Evolutionary conservation across 2,329 filamentous ascomycete genomes (phyloP).

Genomic region (Fusarium sp.): DNA sequence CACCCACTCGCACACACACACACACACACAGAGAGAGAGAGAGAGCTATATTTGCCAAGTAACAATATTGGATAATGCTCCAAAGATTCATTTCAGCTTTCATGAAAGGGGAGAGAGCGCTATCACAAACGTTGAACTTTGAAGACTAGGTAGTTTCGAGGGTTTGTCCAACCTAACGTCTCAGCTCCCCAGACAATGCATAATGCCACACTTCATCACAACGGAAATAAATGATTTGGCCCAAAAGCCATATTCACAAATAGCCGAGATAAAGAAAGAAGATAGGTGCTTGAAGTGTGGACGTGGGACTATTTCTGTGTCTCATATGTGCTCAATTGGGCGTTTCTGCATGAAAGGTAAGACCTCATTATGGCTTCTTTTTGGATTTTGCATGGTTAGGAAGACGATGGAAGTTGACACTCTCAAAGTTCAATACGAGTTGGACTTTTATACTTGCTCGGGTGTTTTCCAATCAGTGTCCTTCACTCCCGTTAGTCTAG

Average conservation of each 20-base stretch:
- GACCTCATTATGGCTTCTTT: background rate
- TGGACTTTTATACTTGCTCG: too few relatives aligned
- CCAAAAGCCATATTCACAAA: too few relatives aligned
- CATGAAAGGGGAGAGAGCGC: background rate
- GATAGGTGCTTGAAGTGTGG: background rate
- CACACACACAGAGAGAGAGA: too few relatives aligned
- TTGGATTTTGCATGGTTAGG: background rate
- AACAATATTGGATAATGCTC: background rate
- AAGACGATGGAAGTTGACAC: background rate
- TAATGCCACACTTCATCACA: background rate
- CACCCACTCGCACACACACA: too few relatives aligned
- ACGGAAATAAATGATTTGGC: background rate
- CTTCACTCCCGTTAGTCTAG: background rate
- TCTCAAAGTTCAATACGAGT: background rate
- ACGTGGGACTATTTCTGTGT: background rate
- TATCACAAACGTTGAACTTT: background rate
- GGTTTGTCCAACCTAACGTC: background rate
- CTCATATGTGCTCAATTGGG: constrained; percentile 6
- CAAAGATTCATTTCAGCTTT: background rate
- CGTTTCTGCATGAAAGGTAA: background rate
- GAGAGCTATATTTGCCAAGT: background rate
- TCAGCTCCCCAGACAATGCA: background rate
- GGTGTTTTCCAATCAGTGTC: too few relatives aligned
- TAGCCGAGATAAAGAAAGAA: background rate
- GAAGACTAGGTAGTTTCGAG: background rate